Percentiles rank a stretch among this genome's conserved stretches.
Evolutionary conservation across 768 basidiomycete genomes (phyloP).

Genomic region (Kockovaella imperatae): DNA sequence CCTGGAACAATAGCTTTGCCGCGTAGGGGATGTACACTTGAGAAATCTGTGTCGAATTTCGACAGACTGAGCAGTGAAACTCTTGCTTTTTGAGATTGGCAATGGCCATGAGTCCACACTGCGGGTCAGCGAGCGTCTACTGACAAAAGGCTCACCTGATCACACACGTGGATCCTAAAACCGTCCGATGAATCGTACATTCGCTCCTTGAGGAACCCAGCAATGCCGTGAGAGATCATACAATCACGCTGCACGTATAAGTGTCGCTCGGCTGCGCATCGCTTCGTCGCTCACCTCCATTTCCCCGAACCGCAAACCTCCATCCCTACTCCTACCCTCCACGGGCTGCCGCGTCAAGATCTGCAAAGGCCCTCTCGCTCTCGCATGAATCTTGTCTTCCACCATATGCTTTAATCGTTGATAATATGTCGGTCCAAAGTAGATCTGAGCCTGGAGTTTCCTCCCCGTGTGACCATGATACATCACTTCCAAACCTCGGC

Average conservation of each 20-base stretch:
- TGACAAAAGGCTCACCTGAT: slow-evolving; percentile 11
- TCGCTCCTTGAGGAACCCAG: slow-evolving; percentile 94
- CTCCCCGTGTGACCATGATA: slow-evolving; percentile 98
- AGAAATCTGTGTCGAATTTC: slow-evolving; percentile 90
- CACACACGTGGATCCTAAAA: slow-evolving; percentile 35
- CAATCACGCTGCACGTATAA: slow-evolving; percentile 63
- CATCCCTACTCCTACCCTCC: slow-evolving; percentile 96
- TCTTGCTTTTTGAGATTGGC: slow-evolving; percentile 99
- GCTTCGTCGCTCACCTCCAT: slow-evolving; percentile 62
- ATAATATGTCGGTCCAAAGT: slow-evolving; percentile 98
- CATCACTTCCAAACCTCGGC: slow-evolving; percentile 95
- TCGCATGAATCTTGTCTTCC: slow-evolving; percentile 98
- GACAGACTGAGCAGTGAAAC: slow-evolving; percentile 95
- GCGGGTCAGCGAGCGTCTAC: not conserved
- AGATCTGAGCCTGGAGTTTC: slow-evolving; percentile 95
- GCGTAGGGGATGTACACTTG: slow-evolving; percentile 67
- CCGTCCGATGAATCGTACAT: slow-evolving; percentile 50
- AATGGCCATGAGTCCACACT: slow-evolving; percentile 88
- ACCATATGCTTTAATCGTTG: slow-evolving; percentile 99
- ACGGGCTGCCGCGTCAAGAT: slow-evolving; percentile 96
- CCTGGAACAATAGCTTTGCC: slow-evolving; percentile 93
- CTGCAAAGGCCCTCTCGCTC: slow-evolving; percentile 93
- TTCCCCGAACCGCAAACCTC: slow-evolving; percentile 98
- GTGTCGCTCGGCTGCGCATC: not conserved
- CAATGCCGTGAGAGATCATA: slow-evolving; percentile 99